A percentile compares a stretch with the other conserved stretches of the same genome.
Evolutionary conservation across 2,329 filamentous ascomycete genomes (phyloP).

Genomic region (Ascochyta viciae-villosae): DNA sequence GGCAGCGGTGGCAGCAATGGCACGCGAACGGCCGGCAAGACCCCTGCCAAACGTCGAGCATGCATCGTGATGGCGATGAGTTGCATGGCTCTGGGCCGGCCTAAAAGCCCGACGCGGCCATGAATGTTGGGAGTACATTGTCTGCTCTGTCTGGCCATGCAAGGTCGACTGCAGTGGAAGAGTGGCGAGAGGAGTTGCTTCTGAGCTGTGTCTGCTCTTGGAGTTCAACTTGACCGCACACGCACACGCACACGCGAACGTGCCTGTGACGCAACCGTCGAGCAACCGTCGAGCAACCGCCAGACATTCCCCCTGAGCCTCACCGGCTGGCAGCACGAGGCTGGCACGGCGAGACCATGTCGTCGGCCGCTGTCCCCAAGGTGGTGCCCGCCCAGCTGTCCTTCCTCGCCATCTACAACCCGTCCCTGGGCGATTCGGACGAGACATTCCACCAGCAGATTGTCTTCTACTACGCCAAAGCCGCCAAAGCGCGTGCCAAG

Average conservation of each 20-base stretch:
- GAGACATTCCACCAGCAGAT: conserved; percentile 82
- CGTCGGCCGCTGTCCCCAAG: conserved; percentile 32
- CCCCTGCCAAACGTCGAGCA: background rate
- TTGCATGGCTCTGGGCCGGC: background rate
- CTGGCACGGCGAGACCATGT: background rate
- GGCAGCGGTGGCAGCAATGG: background rate
- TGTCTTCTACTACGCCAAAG: conserved; percentile 82
- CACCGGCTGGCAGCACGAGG: background rate
- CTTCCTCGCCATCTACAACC: conserved; percentile 95
- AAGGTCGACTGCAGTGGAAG: background rate
- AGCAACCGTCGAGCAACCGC: background rate
- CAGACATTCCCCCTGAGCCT: background rate
- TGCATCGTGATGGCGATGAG: background rate
- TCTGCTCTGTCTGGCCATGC: background rate
- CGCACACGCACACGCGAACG: too few species aligned
- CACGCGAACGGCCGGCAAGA: background rate
- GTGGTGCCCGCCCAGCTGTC: conserved; percentile 82
- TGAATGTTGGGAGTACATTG: background rate
- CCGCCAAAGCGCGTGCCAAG: conserved; percentile 40
- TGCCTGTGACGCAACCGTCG: background rate
- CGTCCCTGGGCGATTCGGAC: conserved; percentile 74
- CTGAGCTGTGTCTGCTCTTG: background rate
- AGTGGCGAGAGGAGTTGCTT: background rate
- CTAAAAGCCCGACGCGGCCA: background rate
- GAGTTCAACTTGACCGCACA: too few species aligned